A percentile compares a stretch with the other conserved stretches of the same genome.
Evolutionary conservation across 1,284 basidiomycete species (phyloP).

Genomic region (Neolentinus lepideus): DNA sequence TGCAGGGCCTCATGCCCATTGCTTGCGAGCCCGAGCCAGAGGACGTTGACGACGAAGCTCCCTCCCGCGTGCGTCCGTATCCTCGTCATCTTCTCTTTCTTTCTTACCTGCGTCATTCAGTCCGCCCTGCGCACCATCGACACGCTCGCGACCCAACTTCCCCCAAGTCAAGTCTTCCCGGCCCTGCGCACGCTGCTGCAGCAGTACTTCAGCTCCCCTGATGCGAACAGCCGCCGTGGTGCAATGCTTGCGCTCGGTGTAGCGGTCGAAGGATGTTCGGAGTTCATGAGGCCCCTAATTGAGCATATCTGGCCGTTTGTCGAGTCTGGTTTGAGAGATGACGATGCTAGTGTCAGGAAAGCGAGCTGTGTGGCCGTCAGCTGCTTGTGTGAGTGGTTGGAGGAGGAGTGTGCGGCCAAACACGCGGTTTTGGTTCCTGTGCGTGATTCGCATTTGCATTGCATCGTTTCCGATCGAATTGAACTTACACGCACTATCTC

Average conservation of each 20-base stretch:
- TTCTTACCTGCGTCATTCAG: conserved; percentile 25
- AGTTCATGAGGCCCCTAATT: conserved; percentile 96
- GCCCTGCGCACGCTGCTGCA: conserved; percentile 79
- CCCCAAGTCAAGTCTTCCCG: conserved; percentile 96
- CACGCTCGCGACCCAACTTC: conserved; percentile 87
- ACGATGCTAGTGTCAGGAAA: conserved; percentile 84
- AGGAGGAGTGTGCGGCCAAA: conserved; percentile 86
- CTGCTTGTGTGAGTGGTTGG: conserved; percentile 97
- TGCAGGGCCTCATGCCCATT: conserved; percentile 91
- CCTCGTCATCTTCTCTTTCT: background rate
- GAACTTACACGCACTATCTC: conserved; percentile 2
- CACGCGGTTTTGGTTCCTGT: conserved; percentile 87
- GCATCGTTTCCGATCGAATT: background rate
- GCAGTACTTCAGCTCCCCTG: conserved; percentile 78
- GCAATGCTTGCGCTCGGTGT: conserved; percentile 97
- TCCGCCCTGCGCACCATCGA: conserved; percentile 96
- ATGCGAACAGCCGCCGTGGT: conserved; percentile 79
- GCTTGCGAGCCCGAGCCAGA: conserved; percentile 86
- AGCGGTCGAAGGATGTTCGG: conserved; percentile 95
- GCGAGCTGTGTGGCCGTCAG: conserved; percentile 94
- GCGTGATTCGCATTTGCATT: conserved; percentile 22
- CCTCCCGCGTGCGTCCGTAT: conserved; percentile 67
- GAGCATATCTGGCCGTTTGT: conserved; percentile 92
- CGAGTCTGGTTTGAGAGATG: conserved; percentile 83
- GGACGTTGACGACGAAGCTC: conserved; percentile 88